Evolutionary conservation across 768 basidiomycete species (phyloP).

Genomic region (Tricholoma sp.): DNA sequence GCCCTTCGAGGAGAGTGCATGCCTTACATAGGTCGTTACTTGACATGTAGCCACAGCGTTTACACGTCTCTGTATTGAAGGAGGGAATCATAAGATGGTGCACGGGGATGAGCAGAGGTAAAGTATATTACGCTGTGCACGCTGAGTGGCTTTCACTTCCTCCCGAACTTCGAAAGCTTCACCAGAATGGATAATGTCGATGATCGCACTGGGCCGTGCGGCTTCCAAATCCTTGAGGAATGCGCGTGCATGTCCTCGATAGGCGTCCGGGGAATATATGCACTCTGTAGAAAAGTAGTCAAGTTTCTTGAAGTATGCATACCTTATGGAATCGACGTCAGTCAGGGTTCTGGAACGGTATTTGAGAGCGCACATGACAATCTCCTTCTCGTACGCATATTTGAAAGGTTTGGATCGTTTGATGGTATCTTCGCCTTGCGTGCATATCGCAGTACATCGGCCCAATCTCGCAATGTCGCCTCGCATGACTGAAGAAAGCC

Average conservation of each 20-base stretch:
- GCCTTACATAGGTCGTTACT: slow-evolving; percentile 97
- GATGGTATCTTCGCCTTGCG: slow-evolving; percentile 94
- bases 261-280: slow-evolving; percentile 98
- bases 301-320: slow-evolving; percentile 98
- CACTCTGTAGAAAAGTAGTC: slow-evolving; percentile 99
- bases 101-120: background rate
- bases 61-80: slow-evolving; percentile 68
- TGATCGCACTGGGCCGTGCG: slow-evolving; percentile 89
- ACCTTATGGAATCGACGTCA: slow-evolving; percentile 47
- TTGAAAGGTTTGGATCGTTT: slow-evolving; percentile 99
- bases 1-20: slow-evolving; percentile 83
- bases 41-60: slow-evolving; percentile 92
- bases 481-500: slow-evolving; percentile 73
- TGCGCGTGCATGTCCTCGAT: slow-evolving; percentile 90
- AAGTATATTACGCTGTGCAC: slow-evolving; percentile 67
- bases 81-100: background rate
- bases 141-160: slow-evolving; percentile 79
- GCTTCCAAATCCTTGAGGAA: slow-evolving; percentile 96
- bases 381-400: slow-evolving; percentile 99
- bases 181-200: slow-evolving; percentile 96
- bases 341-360: slow-evolving; percentile 2
- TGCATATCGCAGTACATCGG: slow-evolving; percentile 91
- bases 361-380: slow-evolving; percentile 76
- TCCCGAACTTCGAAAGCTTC: slow-evolving; percentile 87
- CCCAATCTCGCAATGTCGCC: slow-evolving; percentile 95